phyloP scores from a whole-genome alignment of 2,329 filamentous ascomycete species.

The Coleophoma cylindrospora region DNA sequence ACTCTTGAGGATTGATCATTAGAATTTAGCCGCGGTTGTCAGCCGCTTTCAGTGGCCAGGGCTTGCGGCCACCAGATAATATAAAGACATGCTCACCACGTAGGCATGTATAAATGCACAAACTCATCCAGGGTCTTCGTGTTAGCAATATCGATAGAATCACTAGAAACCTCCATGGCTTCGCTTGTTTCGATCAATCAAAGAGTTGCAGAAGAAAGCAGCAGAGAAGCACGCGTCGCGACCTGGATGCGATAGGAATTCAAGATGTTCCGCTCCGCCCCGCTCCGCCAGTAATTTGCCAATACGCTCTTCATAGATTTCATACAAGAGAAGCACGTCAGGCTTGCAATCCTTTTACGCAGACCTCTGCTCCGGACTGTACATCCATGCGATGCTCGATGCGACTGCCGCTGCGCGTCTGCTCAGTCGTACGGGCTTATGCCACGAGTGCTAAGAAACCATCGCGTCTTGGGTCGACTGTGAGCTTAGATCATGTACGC shows the following conservation, averaged over 20 bases:
- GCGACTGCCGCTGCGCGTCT: conserved; percentile 8
- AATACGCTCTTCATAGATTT: too few relatives aligned
- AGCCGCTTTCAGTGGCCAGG: too few relatives aligned
- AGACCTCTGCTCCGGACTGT: too few relatives aligned
- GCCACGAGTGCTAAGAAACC: conserved; percentile 9
- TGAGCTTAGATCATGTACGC: conserved; percentile 55
- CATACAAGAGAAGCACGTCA: neutral
- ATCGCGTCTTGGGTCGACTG: conserved; percentile 34
- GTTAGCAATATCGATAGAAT: conserved; percentile 42
- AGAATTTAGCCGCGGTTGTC: too few relatives aligned
- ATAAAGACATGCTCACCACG: conserved; percentile 32
- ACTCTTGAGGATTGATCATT: too few relatives aligned
- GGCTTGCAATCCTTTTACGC: neutral
- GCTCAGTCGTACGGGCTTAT: conserved; percentile 6
- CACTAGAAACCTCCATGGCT: conserved; percentile 6
- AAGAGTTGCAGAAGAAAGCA: neutral
- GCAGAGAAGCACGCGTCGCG: neutral
- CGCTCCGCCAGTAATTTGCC: neutral
- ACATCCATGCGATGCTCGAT: conserved; percentile 12
- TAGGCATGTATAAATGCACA: conserved; percentile 39
- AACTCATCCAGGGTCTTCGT: conserved; percentile 42
- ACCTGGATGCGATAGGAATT: too few relatives aligned
- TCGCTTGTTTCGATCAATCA: too few relatives aligned
- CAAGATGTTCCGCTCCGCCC: conserved; percentile 6
- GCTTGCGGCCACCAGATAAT: too few relatives aligned